Base-by-base conservation (phyloP, 768 basidiomycete genomes). In the Pleurotus sapidus region DNA sequence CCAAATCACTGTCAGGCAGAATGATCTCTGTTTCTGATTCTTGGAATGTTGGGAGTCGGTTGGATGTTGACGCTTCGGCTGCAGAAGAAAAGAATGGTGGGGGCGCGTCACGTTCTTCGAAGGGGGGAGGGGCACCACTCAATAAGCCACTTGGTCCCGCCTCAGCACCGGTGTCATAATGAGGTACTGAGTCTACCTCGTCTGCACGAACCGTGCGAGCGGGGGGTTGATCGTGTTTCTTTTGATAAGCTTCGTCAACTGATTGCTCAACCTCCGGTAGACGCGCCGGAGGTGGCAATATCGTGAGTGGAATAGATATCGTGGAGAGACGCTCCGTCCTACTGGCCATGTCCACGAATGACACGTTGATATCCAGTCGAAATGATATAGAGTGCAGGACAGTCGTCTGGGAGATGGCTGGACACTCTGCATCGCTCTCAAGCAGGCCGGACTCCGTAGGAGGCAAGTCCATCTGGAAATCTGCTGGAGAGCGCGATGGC, bases 181-280 rank as follows among this genome's bases (percentile, higher is more conserved):
- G 77, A 43, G 89, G 89, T 8, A 81, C 82, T 34, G 73, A 63
- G 37, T 91, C 90, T 14, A 60, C 58, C 50, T 93, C 92, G 56
- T 91, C 89, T 38, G 80, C 72, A 53, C 92, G 76, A 38, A 84
- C 79, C 0, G 92, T 94, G 64, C 76, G 83, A 3, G 78, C 68
- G 1, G 92, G 92, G 5, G 92, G 92, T 2, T 82, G 80, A 64
- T 94, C 92, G 63, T 93, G 91, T 68, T 94, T 94, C 77, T 94
- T 94, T 64, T 83, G 85, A 69, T 94, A 94, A 5, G 88, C 89
- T 27, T 78, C 79, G 59, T 89, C 89, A 18, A 91, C 70, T 54
- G 83, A 82, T 55, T 77, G 80, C n/a, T 88, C 87, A 3, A 89
- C 83, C 66, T 92, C 85, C 4, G 89, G 89, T 18, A 91, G 81